Evolutionary conservation across 768 basidiomycete species (phyloP).

Genomic region (Rhodocollybia butyracea): DNA sequence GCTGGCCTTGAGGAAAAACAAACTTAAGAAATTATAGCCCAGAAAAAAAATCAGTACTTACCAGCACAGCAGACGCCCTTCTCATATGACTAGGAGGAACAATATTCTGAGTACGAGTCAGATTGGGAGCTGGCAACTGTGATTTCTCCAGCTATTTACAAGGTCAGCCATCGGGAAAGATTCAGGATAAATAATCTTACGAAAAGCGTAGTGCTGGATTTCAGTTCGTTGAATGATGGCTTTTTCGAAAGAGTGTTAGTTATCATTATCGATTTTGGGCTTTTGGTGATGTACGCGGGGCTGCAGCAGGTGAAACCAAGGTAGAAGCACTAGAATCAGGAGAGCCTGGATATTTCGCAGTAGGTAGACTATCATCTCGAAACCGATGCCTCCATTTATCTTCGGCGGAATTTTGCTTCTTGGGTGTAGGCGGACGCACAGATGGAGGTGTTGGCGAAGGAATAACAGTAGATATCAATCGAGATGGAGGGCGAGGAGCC

Average conservation of each 20-base stretch:
- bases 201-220: background rate
- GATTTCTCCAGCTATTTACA: background rate
- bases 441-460: background rate
- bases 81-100: background rate
- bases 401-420: background rate
- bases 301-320: slow-evolving; percentile 5
- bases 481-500: background rate
- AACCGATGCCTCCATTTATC: background rate
- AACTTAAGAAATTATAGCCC: too few relatives aligned
- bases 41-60: background rate
- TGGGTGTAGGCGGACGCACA: background rate
- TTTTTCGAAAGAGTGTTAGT: slow-evolving; percentile 2
- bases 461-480: background rate
- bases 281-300: background rate
- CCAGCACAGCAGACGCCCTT: slow-evolving; percentile 3
- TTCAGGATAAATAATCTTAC: background rate
- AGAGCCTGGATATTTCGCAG: slow-evolving; percentile 1
- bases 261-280: background rate
- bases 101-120: background rate
- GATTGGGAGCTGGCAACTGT: background rate
- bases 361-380: background rate
- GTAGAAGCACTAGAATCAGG: slow-evolving; percentile 10
- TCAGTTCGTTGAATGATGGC: slow-evolving; percentile 1
- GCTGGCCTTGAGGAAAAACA: background rate
- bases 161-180: background rate